Conservation (phyloP, 106 monocot species). For the Dendrobium officinale region DNA sequence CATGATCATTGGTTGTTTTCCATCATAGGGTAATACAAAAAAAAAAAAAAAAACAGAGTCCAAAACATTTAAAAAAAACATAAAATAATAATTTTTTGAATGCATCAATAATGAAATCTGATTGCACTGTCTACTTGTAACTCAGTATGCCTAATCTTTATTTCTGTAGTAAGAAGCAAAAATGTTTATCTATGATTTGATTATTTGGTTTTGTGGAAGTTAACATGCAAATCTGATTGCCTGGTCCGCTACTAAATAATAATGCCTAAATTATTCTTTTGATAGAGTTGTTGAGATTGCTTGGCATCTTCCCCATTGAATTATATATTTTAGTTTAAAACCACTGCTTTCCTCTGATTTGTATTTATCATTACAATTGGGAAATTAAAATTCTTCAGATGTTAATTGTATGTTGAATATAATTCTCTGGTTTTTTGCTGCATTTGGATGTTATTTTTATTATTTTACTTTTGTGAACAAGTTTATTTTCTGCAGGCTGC, state of each 20-base stretch:
- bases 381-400: background rate
- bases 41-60: no score
- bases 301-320: background rate
- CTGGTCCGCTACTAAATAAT: background rate
- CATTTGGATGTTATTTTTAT: background rate
- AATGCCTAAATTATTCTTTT: background rate
- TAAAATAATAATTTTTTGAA: no score
- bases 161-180: background rate
- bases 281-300: background rate
- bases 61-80: no score
- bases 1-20: no score
- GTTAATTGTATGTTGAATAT: background rate
- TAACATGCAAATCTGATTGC: background rate
- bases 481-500: conserved; percentile 43
- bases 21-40: no score
- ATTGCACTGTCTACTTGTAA: background rate
- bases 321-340: background rate
- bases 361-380: background rate
- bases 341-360: background rate
- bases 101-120: background rate
- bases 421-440: background rate
- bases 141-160: background rate
- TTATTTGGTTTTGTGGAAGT: background rate
- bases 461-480: background rate
- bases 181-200: background rate